Evolutionary conservation across 2,329 filamentous ascomycete genomes (phyloP).

Genomic region (Cyanodermella asteris): DNA sequence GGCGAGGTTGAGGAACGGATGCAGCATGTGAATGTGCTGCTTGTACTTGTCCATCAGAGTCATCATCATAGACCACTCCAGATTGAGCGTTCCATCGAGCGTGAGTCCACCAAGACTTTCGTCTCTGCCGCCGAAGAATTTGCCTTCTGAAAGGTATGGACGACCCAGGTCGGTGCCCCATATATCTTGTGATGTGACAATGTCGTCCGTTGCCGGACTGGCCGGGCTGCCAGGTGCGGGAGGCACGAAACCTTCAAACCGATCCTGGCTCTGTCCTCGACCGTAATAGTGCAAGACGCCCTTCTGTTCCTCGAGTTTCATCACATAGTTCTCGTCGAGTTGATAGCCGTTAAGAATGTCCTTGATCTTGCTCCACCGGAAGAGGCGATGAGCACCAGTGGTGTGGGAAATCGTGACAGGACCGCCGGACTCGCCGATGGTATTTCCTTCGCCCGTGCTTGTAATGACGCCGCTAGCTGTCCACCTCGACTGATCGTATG

Average conservation of each 20-base stretch:
- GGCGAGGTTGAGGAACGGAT: constrained; percentile 38
- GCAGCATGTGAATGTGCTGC: constrained; percentile 37
- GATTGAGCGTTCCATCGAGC: constrained; percentile 26
- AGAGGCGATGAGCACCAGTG: constrained; percentile 64
- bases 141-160: too few relatives aligned
- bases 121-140: too few relatives aligned
- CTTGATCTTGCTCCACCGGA: constrained; percentile 49
- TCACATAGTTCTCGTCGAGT: constrained; percentile 48
- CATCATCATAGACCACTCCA: constrained; percentile 29
- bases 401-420: constrained; percentile 44
- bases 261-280: constrained; percentile 50
- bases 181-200: too few relatives aligned
- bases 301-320: constrained; percentile 50
- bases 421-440: constrained; percentile 29
- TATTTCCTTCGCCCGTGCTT: constrained; percentile 13
- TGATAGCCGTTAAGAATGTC: constrained; percentile 33
- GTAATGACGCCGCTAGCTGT: neutral
- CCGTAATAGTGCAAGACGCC: constrained; percentile 58
- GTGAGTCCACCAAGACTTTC: constrained; percentile 27
- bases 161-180: constrained; percentile 25
- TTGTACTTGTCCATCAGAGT: constrained; percentile 33
- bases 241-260: constrained; percentile 22
- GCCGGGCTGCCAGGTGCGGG: constrained; percentile 12
- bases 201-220: constrained; percentile 20
- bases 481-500: constrained; percentile 11